Base-by-base conservation (phyloP, 768 basidiomycete genomes). In the Naganishia vaughanmartiniae region DNA sequence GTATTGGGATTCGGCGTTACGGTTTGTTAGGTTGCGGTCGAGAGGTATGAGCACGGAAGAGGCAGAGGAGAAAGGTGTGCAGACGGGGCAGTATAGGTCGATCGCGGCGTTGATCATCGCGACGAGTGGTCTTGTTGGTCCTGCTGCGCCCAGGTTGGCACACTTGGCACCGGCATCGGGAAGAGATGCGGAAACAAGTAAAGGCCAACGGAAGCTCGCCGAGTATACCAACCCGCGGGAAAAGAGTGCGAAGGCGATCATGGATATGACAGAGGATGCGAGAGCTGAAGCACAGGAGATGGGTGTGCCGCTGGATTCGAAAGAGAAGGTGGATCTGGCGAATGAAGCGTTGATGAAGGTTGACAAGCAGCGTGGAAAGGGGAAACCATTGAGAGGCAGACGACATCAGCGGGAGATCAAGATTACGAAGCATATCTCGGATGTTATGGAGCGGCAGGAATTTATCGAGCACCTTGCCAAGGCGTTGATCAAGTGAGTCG, bases 391-490 rank as follows among this genome's bases (percentile, higher is more conserved):
- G 63, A n/a, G 76, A 51, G 76, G 76, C 19, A 75, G 74, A 63
- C 54, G 77, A 21, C 66, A 69, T 30, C 77, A 78, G 72, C 75
- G 65, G 72, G 74, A 76, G 67, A 71, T 78, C 66, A 72, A 72
- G 9, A 76, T 78, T 45, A 76, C 77, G 2, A 74, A 72, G 51
- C 73, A 78, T 69, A 72, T 76, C 10, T 70, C 77, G 28, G 73
- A 69, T 58, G 72, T 78, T 56, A 60, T 78, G 24, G 74, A 78
- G 71, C 55, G 77, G 24, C 76, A 78, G 69, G 69, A 74, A 70
- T 78, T 78, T 68, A 76, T 78, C 30, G 77, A 76, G 57, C 73
- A 74, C 67, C 72, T 78, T 4, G 77, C 77, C 28, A 78, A 76
- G 65, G 71, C 75, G 14, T 66, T 77, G 57, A 75, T 78, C 73